Conservation (phyloP, 768 basidiomycete genomes). For the Leccinum pellstonianum region DNA sequence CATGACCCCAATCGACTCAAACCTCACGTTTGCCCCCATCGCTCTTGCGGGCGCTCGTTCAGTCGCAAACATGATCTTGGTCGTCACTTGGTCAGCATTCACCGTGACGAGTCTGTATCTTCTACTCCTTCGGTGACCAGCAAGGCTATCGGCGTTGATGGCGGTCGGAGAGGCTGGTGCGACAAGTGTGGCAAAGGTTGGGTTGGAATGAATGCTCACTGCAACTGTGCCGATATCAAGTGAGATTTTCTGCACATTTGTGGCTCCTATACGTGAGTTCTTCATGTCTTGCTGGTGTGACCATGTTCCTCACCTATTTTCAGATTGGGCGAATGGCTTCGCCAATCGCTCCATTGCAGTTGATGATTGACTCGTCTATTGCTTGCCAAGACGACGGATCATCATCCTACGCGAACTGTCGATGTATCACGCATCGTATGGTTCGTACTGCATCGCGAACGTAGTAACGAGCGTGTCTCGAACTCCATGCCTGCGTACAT, state of each 20-base stretch:
- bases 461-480: constrained; percentile 68
- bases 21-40: constrained; percentile 85
- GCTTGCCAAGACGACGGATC: constrained; percentile 32
- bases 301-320: constrained; percentile 18
- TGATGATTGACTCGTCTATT: constrained; percentile 39
- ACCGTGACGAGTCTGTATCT: constrained; percentile 62
- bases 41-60: constrained; percentile 85
- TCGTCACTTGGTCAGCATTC: constrained; percentile 84
- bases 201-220: constrained; percentile 52
- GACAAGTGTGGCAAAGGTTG: constrained; percentile 71
- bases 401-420: constrained; percentile 39
- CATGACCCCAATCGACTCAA: constrained; percentile 92
- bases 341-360: constrained; percentile 41
- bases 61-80: constrained; percentile 93
- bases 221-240: constrained; percentile 66
- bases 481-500: constrained; percentile 32
- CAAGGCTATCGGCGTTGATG: constrained; percentile 67
- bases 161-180: constrained; percentile 66
- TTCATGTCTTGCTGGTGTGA: not conserved
- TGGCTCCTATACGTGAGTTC: constrained; percentile 31
- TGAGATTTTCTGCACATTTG: constrained; percentile 33
- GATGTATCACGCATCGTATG: constrained; percentile 67
- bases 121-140: constrained; percentile 39
- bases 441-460: constrained; percentile 51
- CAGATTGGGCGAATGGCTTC: constrained; percentile 35